Evolutionary conservation across 1,284 basidiomycete genomes (phyloP).

Genomic region (Naganishia sp.): DNA sequence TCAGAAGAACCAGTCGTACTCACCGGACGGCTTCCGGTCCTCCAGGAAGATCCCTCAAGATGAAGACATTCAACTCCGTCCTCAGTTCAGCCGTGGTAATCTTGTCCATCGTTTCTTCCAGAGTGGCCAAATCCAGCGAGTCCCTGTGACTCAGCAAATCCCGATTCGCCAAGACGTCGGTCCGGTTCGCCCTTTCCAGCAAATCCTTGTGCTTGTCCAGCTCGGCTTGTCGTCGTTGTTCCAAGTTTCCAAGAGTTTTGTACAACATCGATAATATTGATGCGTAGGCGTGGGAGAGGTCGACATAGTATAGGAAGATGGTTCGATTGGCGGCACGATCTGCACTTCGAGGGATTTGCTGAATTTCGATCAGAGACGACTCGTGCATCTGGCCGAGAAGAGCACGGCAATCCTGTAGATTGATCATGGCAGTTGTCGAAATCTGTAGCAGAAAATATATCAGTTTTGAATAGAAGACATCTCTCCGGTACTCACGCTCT

Average conservation of each 20-base stretch:
- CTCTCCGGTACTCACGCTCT: conserved; percentile 66
- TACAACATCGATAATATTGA: conserved; percentile 74
- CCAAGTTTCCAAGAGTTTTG: conserved; percentile 83
- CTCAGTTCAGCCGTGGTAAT: conserved; percentile 73
- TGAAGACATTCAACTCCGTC: conserved; percentile 79
- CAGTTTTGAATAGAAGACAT: background rate
- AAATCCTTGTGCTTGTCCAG: conserved; percentile 66
- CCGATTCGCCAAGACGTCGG: conserved; percentile 70
- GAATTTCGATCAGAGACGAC: conserved; percentile 78
- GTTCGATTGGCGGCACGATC: conserved; percentile 75
- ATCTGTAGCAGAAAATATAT: conserved; percentile 60
- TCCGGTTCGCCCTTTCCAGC: conserved; percentile 74
- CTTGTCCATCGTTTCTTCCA: conserved; percentile 64
- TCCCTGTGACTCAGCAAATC: conserved; percentile 61
- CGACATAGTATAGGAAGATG: conserved; percentile 89
- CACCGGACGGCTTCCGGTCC: conserved; percentile 34
- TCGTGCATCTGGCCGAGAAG: conserved; percentile 75
- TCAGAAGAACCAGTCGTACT: background rate
- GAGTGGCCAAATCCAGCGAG: conserved; percentile 60
- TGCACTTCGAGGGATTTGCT: conserved; percentile 84
- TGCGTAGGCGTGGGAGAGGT: conserved; percentile 75
- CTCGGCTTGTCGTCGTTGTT: conserved; percentile 69
- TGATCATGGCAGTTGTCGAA: conserved; percentile 88
- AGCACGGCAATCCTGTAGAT: conserved; percentile 80
- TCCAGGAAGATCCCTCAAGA: conserved; percentile 70